phyloP scores from a whole-genome alignment of 1,284 basidiomycete genomes.

The Ustilago vetiveriae region DNA sequence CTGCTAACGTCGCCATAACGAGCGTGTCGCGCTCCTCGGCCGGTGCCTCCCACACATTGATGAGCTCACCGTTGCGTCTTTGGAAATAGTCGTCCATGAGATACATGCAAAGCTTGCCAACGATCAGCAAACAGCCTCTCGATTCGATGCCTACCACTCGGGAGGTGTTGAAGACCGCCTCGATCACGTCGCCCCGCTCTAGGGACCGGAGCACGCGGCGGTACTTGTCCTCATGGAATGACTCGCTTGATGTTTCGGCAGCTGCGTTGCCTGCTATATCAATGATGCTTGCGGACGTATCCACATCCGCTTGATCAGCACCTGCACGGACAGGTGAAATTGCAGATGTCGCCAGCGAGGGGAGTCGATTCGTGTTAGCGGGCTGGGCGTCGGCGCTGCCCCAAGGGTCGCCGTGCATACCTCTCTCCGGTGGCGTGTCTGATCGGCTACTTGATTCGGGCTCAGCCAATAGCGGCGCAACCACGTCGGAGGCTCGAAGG shows the following conservation, averaged over 20 bases:
- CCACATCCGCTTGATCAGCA: not conserved
- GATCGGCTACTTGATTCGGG: conserved; percentile 1
- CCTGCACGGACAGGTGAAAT: not conserved
- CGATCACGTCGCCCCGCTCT: conserved; percentile 87
- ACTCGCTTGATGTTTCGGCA: conserved; percentile 15
- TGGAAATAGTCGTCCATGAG: conserved; percentile 93
- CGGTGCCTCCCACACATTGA: conserved; percentile 86
- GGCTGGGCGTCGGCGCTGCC: conserved; percentile 20
- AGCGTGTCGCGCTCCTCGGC: conserved; percentile 72
- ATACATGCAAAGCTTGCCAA: conserved; percentile 85
- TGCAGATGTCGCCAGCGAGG: not conserved
- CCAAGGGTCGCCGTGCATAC: conserved; percentile 28
- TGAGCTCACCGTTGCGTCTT: conserved; percentile 84
- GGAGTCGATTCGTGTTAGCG: not conserved
- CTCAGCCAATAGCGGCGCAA: conserved; percentile 30
- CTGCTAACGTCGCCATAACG: conserved; percentile 78
- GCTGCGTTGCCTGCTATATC: conserved; percentile 5
- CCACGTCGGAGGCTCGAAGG: conserved; percentile 9
- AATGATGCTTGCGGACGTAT: not conserved
- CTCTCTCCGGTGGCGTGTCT: conserved; percentile 3
- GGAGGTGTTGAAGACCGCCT: conserved; percentile 74
- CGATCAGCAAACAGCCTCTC: conserved; percentile 84
- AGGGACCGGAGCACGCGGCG: conserved; percentile 71
- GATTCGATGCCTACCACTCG: conserved; percentile 60
- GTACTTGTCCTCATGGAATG: conserved; percentile 73